These are phyloP conservation scores for Sistotremastrum suecicum DNA, from an alignment of 768 basidiomycete species.

Conservation along the genomic window DNA sequence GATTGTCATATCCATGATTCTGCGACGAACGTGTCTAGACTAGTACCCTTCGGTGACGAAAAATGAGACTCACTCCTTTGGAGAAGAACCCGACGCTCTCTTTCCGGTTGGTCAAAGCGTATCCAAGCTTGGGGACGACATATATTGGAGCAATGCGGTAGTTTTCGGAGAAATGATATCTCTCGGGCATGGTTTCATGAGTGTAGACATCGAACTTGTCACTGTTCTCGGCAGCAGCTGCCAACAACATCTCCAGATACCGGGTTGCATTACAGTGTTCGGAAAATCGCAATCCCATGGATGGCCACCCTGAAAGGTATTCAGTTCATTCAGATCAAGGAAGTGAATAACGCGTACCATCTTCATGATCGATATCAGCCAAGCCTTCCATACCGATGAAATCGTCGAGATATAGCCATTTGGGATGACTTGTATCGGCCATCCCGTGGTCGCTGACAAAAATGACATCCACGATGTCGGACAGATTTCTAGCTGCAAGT, in stretches of 20 bases:
- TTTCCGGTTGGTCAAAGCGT: slow-evolving; percentile 54
- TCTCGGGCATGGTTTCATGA: slow-evolving; percentile 64
- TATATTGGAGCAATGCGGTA: slow-evolving; percentile 83
- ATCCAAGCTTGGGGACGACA: slow-evolving; percentile 69
- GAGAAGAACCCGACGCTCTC: slow-evolving; percentile 48
- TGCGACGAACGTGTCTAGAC: slow-evolving; percentile 13
- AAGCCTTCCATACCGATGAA: slow-evolving; percentile 55
- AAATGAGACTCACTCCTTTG: slow-evolving; percentile 50
- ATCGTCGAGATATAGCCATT: slow-evolving; percentile 69
- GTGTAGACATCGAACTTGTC: slow-evolving; percentile 73
- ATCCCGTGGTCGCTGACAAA: slow-evolving; percentile 92
- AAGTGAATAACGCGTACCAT: slow-evolving; percentile 25
- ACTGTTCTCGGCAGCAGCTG: slow-evolving; percentile 34
- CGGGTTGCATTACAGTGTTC: slow-evolving; percentile 38
- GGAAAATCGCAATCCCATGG: slow-evolving; percentile 71
- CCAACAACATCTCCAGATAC: slow-evolving; percentile 39
- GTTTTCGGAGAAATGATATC: slow-evolving; percentile 61
- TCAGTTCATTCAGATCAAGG: background rate
- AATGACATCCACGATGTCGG: slow-evolving; percentile 72
- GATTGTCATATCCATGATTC: slow-evolving; percentile 89
- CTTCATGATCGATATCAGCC: slow-evolving; percentile 50
- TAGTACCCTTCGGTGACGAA: background rate
- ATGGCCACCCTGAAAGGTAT: slow-evolving; percentile 57
- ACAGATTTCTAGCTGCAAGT: slow-evolving; percentile 58
- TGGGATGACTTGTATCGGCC: slow-evolving; percentile 73